Evolutionary conservation across 169 alveolate genomes (phyloP), one percentile per base, ranked within the genome.

Genomic region (Plasmodium fragile): DNA sequence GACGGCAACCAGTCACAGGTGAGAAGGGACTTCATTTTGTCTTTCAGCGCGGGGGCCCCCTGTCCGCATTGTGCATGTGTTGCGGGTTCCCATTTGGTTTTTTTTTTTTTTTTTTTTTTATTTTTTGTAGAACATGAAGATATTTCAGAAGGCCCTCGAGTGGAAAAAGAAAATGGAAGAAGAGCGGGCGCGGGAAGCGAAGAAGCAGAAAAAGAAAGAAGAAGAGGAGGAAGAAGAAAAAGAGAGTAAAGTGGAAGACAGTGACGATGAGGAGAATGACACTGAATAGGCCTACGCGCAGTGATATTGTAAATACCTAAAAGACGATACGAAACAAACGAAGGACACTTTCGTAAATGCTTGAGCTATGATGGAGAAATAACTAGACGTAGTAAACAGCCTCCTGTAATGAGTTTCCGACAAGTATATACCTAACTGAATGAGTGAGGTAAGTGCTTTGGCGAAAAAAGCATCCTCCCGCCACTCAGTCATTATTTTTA

Each of bases 1-100:
- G 97, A 96, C 89, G 96, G 96, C 36, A 78, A 72, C 45, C 96
- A 95, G 65, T 85, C 95, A 92, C 95, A 83, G 91, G 95, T 92
- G 52, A 92, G 28, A 36, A 4, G 22, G 22, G 2, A 45, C 36
- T 3, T 22, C n/a, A 25, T 65, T 65, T 22, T 6, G 7, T 6
- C 79, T 41, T 41, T 36, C 49, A 36, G n/a, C 53, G 1, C 32
- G 30, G 52, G 16, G 25, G 0, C 53, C 25, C 53, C 25, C 36
- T 34, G 13, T 73, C 55, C 25, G 22, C 22, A 16, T 53, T n/a
- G 30, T 25, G 10, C 22, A 13, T 49, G 59, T 49, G 59, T 49
- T 8, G 59, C 59, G 59, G 59, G 22, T 49, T 49, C 2, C 22
- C 7, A 49, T 7, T 49, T 11, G 4, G 59, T 49, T 18, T 13